A percentile compares a stretch with the other conserved stretches of the same genome.
Evolutionary conservation across 768 basidiomycete genomes (phyloP).

Genomic region (Auriscalpium microsporum): DNA sequence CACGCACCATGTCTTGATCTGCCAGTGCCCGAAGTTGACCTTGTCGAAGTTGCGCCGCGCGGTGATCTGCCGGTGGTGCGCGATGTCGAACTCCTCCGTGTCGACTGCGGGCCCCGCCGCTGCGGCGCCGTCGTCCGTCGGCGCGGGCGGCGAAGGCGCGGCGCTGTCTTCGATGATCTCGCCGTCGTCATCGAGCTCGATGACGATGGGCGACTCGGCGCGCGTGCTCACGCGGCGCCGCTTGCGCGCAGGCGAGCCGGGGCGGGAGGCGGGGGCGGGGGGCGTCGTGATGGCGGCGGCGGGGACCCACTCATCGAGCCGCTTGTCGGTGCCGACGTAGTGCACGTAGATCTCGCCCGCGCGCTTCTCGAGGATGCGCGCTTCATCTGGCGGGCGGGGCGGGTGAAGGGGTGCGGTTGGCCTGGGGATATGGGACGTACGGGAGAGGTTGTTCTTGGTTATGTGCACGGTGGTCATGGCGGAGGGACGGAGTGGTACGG

Average conservation of each 20-base stretch:
- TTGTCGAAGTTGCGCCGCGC: constrained; percentile 78
- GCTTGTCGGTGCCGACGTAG: constrained; percentile 60
- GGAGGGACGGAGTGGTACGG: background rate
- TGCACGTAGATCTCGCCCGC: constrained; percentile 58
- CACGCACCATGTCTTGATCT: constrained; percentile 81
- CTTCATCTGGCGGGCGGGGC: constrained; percentile 28
- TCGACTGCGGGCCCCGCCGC: constrained; percentile 29
- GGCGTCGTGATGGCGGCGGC: constrained; percentile 29
- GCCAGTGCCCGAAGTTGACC: constrained; percentile 78
- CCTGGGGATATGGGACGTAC: constrained; percentile 21
- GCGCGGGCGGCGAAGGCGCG: constrained; percentile 4
- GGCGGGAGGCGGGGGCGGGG: constrained; percentile 17
- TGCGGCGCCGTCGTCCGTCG: constrained; percentile 7
- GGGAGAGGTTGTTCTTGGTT: constrained; percentile 26
- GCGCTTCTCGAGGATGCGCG: constrained; percentile 45
- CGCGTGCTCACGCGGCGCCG: constrained; percentile 7
- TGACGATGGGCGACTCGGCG: background rate
- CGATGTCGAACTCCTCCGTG: constrained; percentile 63
- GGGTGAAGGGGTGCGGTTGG: constrained; percentile 4
- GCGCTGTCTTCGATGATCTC: constrained; percentile 7
- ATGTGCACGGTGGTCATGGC: constrained; percentile 14
- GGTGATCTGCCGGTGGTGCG: constrained; percentile 58
- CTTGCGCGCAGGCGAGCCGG: constrained; percentile 21
- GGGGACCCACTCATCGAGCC: constrained; percentile 68
- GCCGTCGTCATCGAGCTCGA: background rate